A percentile compares a stretch with the other conserved stretches of the same genome.
Conservation (phyloP, 306 rosid species). For the Sindora glabra region DNA sequence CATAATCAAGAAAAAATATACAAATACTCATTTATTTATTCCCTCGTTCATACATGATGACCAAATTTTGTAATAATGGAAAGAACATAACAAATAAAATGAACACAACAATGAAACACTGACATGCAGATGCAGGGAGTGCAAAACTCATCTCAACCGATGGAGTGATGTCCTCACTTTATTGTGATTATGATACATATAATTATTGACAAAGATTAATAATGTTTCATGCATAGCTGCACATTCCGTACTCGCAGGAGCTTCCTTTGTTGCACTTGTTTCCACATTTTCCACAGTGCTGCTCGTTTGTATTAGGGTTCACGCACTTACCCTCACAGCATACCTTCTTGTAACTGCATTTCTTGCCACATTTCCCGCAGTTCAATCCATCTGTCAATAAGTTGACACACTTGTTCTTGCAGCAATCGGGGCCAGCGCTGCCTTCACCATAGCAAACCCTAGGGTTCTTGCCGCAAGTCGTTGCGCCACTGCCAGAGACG, state of each 20-base stretch:
- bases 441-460: slow-evolving; percentile 24
- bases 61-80: not conserved
- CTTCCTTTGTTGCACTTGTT: slow-evolving; percentile 28
- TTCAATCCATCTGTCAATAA: slow-evolving; percentile 11
- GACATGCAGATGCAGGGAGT: no score
- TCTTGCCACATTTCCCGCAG: slow-evolving; percentile 44
- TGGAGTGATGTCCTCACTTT: not conserved
- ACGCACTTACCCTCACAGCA: slow-evolving; percentile 43
- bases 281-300: slow-evolving; percentile 41
- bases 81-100: no score
- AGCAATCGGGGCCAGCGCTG: slow-evolving; percentile 34
- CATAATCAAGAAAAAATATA: no score
- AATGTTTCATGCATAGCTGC: slow-evolving; percentile 28
- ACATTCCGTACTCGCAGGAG: slow-evolving; percentile 39
- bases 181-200: not conserved
- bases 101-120: no score
- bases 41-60: not conserved
- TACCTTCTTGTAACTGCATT: slow-evolving; percentile 27
- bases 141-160: no score
- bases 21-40: not conserved
- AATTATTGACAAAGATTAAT: no score
- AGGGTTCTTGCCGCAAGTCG: slow-evolving; percentile 30
- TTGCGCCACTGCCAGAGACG: not conserved
- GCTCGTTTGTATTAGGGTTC: slow-evolving; percentile 21
- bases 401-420: slow-evolving; percentile 40